Evolutionary conservation across 1,139 yeast species (phyloP).

Genomic region (Taiozyma sp.): DNA sequence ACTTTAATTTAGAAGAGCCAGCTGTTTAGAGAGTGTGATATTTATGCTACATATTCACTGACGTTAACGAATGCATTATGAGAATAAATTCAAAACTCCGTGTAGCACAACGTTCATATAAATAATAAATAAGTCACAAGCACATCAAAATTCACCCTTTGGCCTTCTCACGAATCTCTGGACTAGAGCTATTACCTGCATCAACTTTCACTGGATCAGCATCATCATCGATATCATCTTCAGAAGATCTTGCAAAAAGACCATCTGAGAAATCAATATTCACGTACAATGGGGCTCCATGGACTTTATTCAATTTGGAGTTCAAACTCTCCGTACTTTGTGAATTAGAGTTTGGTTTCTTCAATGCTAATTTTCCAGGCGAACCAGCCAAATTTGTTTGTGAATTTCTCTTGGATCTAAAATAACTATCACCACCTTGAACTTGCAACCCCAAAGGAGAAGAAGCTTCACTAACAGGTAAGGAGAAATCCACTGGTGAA

Average conservation of each 20-base stretch:
- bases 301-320: background rate
- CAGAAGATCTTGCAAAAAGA: slow-evolving; percentile 5
- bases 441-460: slow-evolving; percentile 11
- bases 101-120: background rate
- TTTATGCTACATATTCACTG: background rate
- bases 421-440: slow-evolving; percentile 6
- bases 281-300: background rate
- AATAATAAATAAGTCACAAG: background rate
- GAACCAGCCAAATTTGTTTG: background rate
- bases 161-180: background rate
- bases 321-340: background rate
- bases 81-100: background rate
- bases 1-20: slow-evolving; percentile 13
- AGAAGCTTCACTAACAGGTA: slow-evolving; percentile 12
- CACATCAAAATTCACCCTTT: background rate
- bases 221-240: background rate
- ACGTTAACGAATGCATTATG: background rate
- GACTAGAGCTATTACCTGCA: background rate
- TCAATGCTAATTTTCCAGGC: background rate
- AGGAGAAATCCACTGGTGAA: slow-evolving; percentile 8
- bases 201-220: slow-evolving; percentile 16
- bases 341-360: background rate
- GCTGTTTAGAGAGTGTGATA: slow-evolving; percentile 1
- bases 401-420: slow-evolving; percentile 2
- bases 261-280: slow-evolving; percentile 22